These are phyloP conservation scores for Phialocephala sp. DNA, from an alignment of 2,329 filamentous ascomycete species.

Conservation along the genomic window DNA sequence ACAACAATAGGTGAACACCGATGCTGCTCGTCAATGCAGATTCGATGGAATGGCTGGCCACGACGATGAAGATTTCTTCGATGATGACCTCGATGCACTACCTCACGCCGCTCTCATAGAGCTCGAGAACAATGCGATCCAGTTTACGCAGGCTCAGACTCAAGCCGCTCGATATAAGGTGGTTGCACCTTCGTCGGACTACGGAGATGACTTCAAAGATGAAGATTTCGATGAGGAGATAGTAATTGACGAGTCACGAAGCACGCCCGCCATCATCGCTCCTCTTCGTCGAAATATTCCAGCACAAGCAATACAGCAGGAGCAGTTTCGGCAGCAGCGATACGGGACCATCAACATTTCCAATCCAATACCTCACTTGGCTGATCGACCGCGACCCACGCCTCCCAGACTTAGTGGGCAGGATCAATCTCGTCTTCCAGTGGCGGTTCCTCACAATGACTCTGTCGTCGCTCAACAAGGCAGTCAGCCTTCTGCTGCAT, in stretches of 20 bases:
- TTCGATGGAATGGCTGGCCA: slow-evolving; percentile 46
- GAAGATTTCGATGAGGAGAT: slow-evolving; percentile 60
- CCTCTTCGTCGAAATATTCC: slow-evolving; percentile 27
- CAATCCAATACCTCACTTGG: slow-evolving; percentile 20
- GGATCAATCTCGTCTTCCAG: slow-evolving; percentile 13
- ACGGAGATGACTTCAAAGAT: slow-evolving; percentile 44
- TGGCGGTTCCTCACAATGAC: slow-evolving; percentile 25
- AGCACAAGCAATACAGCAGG: slow-evolving; percentile 29
- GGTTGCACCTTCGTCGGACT: slow-evolving; percentile 43
- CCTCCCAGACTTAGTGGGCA: slow-evolving; percentile 27
- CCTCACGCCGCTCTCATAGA: slow-evolving; percentile 63
- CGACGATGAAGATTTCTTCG: slow-evolving; percentile 56
- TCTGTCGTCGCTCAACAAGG: slow-evolving; percentile 27
- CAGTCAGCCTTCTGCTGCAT: slow-evolving; percentile 22
- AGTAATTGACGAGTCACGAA: slow-evolving; percentile 48
- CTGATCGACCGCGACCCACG: slow-evolving; percentile 25
- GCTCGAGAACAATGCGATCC: slow-evolving; percentile 68
- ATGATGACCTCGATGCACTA: slow-evolving; percentile 67
- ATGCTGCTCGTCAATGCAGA: slow-evolving; percentile 39
- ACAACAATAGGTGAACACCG: background rate
- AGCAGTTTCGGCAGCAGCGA: slow-evolving; percentile 35
- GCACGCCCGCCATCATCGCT: slow-evolving; percentile 31
- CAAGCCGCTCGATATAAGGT: slow-evolving; percentile 30
- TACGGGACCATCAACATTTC: slow-evolving; percentile 28
- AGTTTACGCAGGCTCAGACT: slow-evolving; percentile 52